phyloP scores from a whole-genome alignment of 2,329 filamentous ascomycete genomes.

The Rhynchosporium secalis region DNA sequence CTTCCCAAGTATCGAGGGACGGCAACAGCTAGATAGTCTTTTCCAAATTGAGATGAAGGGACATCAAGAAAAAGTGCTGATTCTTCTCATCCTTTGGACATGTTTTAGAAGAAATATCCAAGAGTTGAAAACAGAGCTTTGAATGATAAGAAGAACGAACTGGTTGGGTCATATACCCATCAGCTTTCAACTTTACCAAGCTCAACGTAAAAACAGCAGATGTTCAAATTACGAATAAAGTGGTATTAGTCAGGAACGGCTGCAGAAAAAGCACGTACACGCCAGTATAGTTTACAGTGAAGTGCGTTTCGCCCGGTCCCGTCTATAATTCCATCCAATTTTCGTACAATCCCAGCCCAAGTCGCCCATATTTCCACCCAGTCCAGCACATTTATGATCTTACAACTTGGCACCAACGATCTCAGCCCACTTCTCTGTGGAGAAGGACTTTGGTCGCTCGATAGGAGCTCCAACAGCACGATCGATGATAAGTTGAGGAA shows the following conservation, averaged over 20 bases:
- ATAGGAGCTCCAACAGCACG: slow-evolving; percentile 95
- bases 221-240: slow-evolving; percentile 1
- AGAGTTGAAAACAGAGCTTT: too few species aligned
- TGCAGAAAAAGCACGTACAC: slow-evolving; percentile 32
- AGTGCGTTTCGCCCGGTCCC: slow-evolving; percentile 31
- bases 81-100: too few species aligned
- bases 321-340: slow-evolving; percentile 31
- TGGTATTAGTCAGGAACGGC: slow-evolving; percentile 23
- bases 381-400: slow-evolving; percentile 40
- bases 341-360: slow-evolving; percentile 33
- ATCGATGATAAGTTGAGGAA: slow-evolving; percentile 99
- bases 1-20: too few species aligned
- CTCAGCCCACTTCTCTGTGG: slow-evolving; percentile 94
- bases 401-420: slow-evolving; percentile 88
- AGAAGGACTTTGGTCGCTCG: slow-evolving; percentile 98
- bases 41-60: too few species aligned
- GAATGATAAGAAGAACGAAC: too few species aligned
- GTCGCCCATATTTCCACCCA: neutral
- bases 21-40: too few species aligned
- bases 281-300: slow-evolving; percentile 37
- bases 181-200: neutral
- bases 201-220: neutral
- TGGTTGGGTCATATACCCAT: too few species aligned
- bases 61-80: too few species aligned
- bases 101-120: too few species aligned